phyloP scores from a whole-genome alignment of 148 eudicot genomes.

The Fagopyrum homotropicum region DNA sequence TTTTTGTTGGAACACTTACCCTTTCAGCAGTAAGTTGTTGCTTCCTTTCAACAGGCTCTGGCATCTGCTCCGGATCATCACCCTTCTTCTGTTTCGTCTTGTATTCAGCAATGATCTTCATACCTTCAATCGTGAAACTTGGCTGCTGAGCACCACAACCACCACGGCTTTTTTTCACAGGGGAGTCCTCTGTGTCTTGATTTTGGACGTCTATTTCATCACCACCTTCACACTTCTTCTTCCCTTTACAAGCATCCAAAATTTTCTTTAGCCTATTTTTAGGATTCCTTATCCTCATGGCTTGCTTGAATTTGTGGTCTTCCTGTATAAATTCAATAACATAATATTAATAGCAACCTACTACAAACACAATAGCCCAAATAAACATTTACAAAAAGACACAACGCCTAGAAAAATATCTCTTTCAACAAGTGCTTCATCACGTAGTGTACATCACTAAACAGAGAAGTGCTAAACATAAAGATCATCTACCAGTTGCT shows the following conservation, averaged over 20 bases:
- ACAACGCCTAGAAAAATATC: background rate
- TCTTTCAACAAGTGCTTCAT: background rate
- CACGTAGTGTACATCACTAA: background rate
- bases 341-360: background rate
- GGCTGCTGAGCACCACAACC: slow-evolving; percentile 85
- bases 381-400: background rate
- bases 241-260: slow-evolving; percentile 86
- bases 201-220: slow-evolving; percentile 72
- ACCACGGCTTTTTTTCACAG: slow-evolving; percentile 50
- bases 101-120: slow-evolving; percentile 63
- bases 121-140: slow-evolving; percentile 64
- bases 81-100: slow-evolving; percentile 62
- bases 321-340: slow-evolving; percentile 37
- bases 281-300: slow-evolving; percentile 76
- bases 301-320: slow-evolving; percentile 81
- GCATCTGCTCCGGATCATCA: slow-evolving; percentile 65
- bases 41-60: slow-evolving; percentile 74
- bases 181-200: slow-evolving; percentile 52
- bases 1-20: slow-evolving; percentile 24
- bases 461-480: background rate
- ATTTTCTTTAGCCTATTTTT: slow-evolving; percentile 79
- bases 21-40: slow-evolving; percentile 59
- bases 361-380: background rate
- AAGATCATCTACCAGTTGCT: background rate
- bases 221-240: slow-evolving; percentile 94